These are phyloP conservation scores for Rubia yunnanensis DNA, from an alignment of 257 asterid genomes.

Conservation along the genomic window DNA sequence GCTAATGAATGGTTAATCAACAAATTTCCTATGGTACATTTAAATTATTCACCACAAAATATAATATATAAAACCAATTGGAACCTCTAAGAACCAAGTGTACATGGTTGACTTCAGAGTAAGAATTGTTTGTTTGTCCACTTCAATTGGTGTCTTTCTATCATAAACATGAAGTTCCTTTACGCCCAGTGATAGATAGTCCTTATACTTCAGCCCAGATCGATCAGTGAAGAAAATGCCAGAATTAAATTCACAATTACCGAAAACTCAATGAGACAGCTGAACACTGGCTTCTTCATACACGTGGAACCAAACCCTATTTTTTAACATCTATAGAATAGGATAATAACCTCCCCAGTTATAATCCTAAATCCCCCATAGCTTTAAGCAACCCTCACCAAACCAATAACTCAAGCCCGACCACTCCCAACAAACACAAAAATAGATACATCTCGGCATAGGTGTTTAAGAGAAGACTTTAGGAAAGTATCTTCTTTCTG, in stretches of 20 bases:
- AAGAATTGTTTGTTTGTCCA: no score
- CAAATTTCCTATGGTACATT: no score
- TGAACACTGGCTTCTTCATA: slow-evolving; percentile 30
- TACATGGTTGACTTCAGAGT: no score
- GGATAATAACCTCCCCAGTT: slow-evolving; percentile 67
- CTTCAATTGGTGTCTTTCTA: slow-evolving; percentile 71
- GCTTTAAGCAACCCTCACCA: slow-evolving; percentile 92
- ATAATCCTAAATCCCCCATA: slow-evolving; percentile 53
- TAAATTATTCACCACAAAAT: no score
- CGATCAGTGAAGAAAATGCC: slow-evolving; percentile 51
- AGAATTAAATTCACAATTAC: slow-evolving; percentile 49
- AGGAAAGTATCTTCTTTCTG: no score
- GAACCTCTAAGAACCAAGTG: no score
- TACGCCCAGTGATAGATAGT: slow-evolving; percentile 54
- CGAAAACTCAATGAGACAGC: slow-evolving; percentile 66
- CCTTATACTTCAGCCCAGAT: slow-evolving; percentile 44
- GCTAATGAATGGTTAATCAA: no score
- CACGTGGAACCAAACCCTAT: slow-evolving; percentile 65
- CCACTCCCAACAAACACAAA: slow-evolving; percentile 72
- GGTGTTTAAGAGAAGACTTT: no score
- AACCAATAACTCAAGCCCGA: slow-evolving; percentile 75
- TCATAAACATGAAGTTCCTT: slow-evolving; percentile 65
- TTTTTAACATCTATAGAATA: slow-evolving; percentile 47
- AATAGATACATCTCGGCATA: no score
- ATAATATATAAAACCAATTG: no score